These are phyloP conservation scores for Phytophthora boehmeriae DNA, from an alignment of 352 stramenopile species.

Conservation along the genomic window DNA sequence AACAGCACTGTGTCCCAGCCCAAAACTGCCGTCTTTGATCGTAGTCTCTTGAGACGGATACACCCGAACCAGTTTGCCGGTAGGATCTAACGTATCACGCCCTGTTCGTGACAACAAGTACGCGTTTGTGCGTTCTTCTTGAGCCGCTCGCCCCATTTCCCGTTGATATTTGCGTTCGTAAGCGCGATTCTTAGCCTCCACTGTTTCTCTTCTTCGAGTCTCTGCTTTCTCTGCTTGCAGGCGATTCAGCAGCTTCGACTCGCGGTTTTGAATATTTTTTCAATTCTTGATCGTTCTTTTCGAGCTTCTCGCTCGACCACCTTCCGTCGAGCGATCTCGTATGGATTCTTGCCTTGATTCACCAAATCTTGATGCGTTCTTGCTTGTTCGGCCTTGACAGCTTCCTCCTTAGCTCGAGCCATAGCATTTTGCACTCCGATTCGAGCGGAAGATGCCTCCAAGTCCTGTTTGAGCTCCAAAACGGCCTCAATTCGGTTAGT, in stretches of 20 bases:
- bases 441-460: conserved; percentile 50
- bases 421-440: conserved; percentile 56
- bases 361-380: conserved; percentile 57
- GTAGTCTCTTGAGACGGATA: conserved; percentile 79
- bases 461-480: conserved; percentile 60
- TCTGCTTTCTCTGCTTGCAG: conserved; percentile 60
- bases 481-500: conserved; percentile 51
- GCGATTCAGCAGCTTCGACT: conserved; percentile 53
- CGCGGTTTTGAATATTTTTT: conserved; percentile 58
- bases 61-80: conserved; percentile 59
- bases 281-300: conserved; percentile 45
- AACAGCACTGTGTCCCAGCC: conserved; percentile 57
- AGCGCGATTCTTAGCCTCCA: conserved; percentile 43
- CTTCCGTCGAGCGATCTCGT: conserved; percentile 65
- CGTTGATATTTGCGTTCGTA: conserved; percentile 77
- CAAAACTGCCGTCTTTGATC: conserved; percentile 76
- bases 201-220: conserved; percentile 37
- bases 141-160: conserved; percentile 62
- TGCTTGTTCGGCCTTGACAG: conserved; percentile 38
- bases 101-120: conserved; percentile 66
- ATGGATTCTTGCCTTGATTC: conserved; percentile 76
- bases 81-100: conserved; percentile 66
- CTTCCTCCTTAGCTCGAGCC: conserved; percentile 30
- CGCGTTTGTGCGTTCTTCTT: conserved; percentile 55
- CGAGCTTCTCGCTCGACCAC: conserved; percentile 44